phyloP scores from a whole-genome alignment of 257 asterid genomes.

The Capsicum pubescens region DNA sequence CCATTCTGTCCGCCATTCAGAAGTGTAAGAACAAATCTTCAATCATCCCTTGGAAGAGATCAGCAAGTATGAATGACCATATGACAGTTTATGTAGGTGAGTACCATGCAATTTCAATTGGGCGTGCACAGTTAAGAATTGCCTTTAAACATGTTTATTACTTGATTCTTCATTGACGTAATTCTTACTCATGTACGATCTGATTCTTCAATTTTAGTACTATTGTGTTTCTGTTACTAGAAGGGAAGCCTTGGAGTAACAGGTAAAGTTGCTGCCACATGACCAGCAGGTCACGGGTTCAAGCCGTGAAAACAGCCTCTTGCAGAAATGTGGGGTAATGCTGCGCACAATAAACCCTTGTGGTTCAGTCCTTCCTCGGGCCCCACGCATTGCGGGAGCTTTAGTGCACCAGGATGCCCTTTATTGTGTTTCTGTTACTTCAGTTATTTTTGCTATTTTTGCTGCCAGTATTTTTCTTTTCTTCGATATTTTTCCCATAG shows the following conservation, averaged over 20 bases:
- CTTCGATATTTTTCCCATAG: not conserved
- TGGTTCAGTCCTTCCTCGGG: no score
- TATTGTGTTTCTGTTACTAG: not conserved
- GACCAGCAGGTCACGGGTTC: no score
- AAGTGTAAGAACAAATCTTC: conserved; percentile 74
- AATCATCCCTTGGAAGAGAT: conserved; percentile 88
- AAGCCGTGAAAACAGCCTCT: no score
- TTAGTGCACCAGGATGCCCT: no score
- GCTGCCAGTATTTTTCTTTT: not conserved
- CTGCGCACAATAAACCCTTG: no score
- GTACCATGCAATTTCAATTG: conserved; percentile 29
- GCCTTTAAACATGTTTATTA: not conserved
- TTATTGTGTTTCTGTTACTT: no score
- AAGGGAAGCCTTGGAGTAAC: no score
- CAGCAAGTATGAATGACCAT: conserved; percentile 70
- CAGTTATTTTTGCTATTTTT: no score
- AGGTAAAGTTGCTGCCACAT: no score
- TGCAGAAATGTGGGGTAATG: no score
- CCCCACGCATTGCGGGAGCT: no score
- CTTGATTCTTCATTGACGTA: not conserved
- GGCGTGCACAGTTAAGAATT: not conserved
- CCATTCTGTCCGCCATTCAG: conserved; percentile 57
- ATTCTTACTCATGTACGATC: not conserved
- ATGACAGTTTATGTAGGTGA: conserved; percentile 68
- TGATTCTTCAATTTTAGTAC: not conserved